Conservation (phyloP, 495 filamentous ascomycete species). For the Aspergillus indologenus region DNA sequence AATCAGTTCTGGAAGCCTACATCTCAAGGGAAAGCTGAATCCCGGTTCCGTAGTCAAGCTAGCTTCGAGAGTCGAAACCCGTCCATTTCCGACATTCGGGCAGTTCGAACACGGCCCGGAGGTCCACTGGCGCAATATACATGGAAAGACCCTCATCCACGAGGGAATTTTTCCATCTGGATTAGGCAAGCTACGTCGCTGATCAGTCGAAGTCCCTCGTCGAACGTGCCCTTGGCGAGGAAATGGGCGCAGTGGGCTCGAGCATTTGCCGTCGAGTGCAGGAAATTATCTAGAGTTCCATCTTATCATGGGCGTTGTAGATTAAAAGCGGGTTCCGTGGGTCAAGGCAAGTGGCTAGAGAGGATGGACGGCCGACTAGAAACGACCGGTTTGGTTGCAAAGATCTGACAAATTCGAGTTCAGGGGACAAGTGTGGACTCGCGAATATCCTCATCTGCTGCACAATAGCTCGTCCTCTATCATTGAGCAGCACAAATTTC, state of each 20-base stretch:
- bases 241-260: background rate
- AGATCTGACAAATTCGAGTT: conserved; percentile 1
- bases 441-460: background rate
- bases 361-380: too few species aligned
- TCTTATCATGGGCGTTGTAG: background rate
- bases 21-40: background rate
- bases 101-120: background rate
- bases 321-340: conserved; percentile 1
- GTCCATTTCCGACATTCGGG: background rate
- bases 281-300: background rate
- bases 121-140: background rate
- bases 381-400: background rate
- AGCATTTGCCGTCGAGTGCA: background rate
- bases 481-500: background rate
- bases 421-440: background rate
- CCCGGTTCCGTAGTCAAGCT: background rate
- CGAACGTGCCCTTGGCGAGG: background rate
- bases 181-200: background rate
- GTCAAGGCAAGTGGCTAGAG: background rate
- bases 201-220: background rate
- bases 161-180: background rate
- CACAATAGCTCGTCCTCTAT: background rate
- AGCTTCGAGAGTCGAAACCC: background rate
- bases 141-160: background rate
- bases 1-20: background rate